Evolutionary conservation across 176 grass and related monocot species (phyloP).

Genomic region (bread wheat (Triticum aestivum)): DNA sequence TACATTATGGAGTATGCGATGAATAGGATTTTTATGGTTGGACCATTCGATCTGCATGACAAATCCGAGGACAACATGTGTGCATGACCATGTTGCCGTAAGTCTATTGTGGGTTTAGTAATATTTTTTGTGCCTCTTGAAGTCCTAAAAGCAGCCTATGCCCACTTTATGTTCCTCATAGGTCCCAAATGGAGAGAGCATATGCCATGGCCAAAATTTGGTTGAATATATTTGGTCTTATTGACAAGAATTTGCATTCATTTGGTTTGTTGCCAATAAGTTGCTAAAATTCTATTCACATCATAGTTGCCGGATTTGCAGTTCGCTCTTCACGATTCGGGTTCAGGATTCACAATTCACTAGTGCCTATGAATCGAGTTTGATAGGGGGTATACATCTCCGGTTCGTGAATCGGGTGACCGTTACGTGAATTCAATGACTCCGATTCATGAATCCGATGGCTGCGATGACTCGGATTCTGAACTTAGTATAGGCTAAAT

Average conservation of each 20-base stretch:
- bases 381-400: no score
- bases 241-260: background rate
- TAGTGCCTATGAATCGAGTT: no score
- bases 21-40: conserved; percentile 2
- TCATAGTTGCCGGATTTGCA: no score
- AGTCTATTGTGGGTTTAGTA: background rate
- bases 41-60: background rate
- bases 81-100: background rate
- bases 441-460: no score
- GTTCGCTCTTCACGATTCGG: no score
- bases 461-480: no score
- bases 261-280: conserved; percentile 9
- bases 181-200: background rate
- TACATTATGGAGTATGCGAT: background rate
- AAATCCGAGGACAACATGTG: background rate
- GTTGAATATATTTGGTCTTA: background rate
- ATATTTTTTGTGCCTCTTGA: background rate
- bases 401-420: no score
- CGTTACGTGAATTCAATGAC: no score
- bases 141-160: background rate
- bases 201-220: background rate
- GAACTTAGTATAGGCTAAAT: no score
- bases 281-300: background rate
- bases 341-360: no score
- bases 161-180: background rate